Evolutionary conservation across 805 yeast species (phyloP).

Genomic region (Candida boleticola): DNA sequence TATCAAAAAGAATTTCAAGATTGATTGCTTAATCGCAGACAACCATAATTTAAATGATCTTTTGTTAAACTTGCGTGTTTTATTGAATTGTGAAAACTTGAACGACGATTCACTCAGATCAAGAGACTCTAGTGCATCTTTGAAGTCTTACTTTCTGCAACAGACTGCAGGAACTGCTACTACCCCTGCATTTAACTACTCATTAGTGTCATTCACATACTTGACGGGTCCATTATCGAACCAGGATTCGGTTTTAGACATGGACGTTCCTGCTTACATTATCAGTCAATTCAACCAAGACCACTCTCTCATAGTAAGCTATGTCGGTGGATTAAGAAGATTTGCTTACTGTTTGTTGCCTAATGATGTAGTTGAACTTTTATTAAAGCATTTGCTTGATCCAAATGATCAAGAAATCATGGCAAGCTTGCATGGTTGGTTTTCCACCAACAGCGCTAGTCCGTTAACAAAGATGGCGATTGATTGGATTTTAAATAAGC

Average conservation of each 20-base stretch:
- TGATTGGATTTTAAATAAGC: slow-evolving; percentile 25
- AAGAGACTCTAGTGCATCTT: slow-evolving; percentile 2
- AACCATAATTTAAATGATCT: slow-evolving; percentile 34
- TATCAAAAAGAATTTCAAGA: slow-evolving; percentile 36
- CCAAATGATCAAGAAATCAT: slow-evolving; percentile 12
- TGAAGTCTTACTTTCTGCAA: slow-evolving; percentile 1
- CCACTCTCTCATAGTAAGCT: slow-evolving; percentile 30
- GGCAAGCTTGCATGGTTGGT: slow-evolving; percentile 15
- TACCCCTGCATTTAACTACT: slow-evolving; percentile 7
- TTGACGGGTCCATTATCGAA: slow-evolving; percentile 9
- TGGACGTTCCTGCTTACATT: slow-evolving; percentile 25
- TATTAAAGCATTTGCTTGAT: slow-evolving; percentile 21
- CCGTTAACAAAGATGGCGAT: slow-evolving; percentile 28
- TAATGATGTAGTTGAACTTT: slow-evolving; percentile 21
- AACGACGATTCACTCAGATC: slow-evolving; percentile 6
- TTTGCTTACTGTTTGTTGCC: slow-evolving; percentile 38
- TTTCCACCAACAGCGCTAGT: slow-evolving; percentile 13
- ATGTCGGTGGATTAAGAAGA: slow-evolving; percentile 41
- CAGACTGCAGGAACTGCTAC: background rate
- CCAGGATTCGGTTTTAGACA: slow-evolving; percentile 10
- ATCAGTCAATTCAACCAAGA: slow-evolving; percentile 24
- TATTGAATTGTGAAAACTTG: slow-evolving; percentile 25
- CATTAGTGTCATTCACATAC: slow-evolving; percentile 20
- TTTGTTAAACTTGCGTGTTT: slow-evolving; percentile 32
- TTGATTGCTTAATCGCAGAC: slow-evolving; percentile 31